Evolutionary conservation across 202 grass and related monocot genomes (phyloP), one percentile per base, ranked within the genome.

Genomic region (Saccharum hybrid): DNA sequence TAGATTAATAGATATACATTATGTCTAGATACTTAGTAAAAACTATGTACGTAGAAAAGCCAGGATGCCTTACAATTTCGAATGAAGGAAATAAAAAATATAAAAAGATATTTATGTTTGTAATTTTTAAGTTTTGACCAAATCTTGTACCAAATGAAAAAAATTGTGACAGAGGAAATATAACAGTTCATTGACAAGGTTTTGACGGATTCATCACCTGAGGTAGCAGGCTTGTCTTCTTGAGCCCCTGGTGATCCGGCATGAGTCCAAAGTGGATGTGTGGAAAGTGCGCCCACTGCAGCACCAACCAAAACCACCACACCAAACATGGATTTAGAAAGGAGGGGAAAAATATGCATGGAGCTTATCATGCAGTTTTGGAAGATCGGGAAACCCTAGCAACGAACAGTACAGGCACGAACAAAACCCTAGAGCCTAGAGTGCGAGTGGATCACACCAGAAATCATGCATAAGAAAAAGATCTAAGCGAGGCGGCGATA

Each of bases 261-360:
- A 99, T 92, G 45, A 96, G 93, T 11, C 96, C 96, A 70, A 99
- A 99, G 88, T 99, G 96, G 83, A 99, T 99, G 43, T 99, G 96
- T 16, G 96, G 96, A 76, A 99, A 99, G 86, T 99, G 93, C 63
- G 96, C 96, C 96, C 96, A 99, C 96, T 99, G 83, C 66, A 86
- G 68, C 78, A 89, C 56, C 67, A 83, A 83, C 62, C 78, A 36
- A 40, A 79, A 79, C 63, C 70, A 86, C 51, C 76, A 86, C 61
- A 63, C 67, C 72, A 82, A 83, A 85, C 69, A 88, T 66, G 88
- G n/a, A 86, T 73, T 86, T 48, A 78, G 68, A 79, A 84, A 61
- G 15, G 2, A 16, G 22, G 56, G 0, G 0, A 28, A 63, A 63
- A 0, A 62, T 8, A 62, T 8, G 15, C 23, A 33, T 31, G 38